Percentiles rank a stretch among this genome's conserved stretches.
These are phyloP conservation scores for Cercospora sesami DNA, from an alignment of 2,329 filamentous ascomycete species.

Conservation along the genomic window DNA sequence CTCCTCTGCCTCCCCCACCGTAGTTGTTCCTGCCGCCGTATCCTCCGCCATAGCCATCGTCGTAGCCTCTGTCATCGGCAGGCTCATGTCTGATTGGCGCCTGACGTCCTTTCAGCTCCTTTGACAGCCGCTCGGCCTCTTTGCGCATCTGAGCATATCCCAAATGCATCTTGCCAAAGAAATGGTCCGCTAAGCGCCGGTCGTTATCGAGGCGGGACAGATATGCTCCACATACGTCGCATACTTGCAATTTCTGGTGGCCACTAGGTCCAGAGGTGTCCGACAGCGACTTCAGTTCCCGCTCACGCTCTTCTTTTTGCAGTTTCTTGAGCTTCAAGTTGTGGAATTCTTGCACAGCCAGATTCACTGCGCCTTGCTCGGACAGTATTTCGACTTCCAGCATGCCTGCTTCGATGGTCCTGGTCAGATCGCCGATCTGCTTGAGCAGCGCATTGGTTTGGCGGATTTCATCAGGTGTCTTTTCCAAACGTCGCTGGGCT, in stretches of 20 bases:
- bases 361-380: conserved; percentile 75
- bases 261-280: conserved; percentile 91
- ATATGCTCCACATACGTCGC: conserved; percentile 97
- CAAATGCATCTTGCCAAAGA: conserved; percentile 99
- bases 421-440: conserved; percentile 75
- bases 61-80: conserved; percentile 43
- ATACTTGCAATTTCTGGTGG: conserved; percentile 97
- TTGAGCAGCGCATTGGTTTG: conserved; percentile 91
- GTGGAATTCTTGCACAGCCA: conserved; percentile 84
- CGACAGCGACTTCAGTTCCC: conserved; percentile 83
- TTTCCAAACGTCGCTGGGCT: conserved; percentile 86
- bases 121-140: conserved; percentile 81
- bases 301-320: conserved; percentile 78
- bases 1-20: conserved; percentile 26
- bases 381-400: conserved; percentile 84
- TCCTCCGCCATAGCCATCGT: conserved; percentile 47
- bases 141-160: conserved; percentile 98
- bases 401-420: conserved; percentile 77
- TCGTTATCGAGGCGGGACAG: conserved; percentile 92
- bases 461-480: conserved; percentile 90
- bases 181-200: conserved; percentile 88
- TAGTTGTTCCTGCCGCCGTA: conserved; percentile 44
- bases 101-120: conserved; percentile 75
- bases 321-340: conserved; percentile 77
- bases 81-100: conserved; percentile 58